A percentile compares a stretch with the other conserved stretches of the same genome.
Conservation (phyloP, 768 basidiomycete species). For the Boletus patriciae region DNA sequence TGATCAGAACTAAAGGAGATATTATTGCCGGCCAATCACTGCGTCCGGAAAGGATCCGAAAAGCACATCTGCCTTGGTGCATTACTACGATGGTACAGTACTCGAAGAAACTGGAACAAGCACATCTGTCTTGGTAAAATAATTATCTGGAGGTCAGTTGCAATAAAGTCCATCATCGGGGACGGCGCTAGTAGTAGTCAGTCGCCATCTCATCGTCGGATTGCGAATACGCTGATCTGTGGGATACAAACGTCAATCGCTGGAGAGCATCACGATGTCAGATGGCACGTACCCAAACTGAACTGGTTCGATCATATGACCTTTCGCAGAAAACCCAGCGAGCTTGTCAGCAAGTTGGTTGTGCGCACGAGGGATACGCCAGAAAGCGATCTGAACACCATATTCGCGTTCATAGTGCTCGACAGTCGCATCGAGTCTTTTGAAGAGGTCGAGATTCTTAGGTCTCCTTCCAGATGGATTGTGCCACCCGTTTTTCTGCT, state of each 20-base stretch:
- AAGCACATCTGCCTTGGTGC: no score
- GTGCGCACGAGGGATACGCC: not conserved
- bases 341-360: not conserved
- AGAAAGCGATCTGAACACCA: not conserved
- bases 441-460: slow-evolving; percentile 6
- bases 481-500: not conserved
- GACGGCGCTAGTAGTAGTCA: not conserved
- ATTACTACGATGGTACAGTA: not conserved
- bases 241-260: not conserved
- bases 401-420: not conserved
- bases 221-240: not conserved
- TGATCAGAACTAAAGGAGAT: not conserved
- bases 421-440: not conserved
- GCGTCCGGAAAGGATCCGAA: not conserved
- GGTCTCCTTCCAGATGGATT: not conserved
- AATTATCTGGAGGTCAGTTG: not conserved
- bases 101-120: not conserved
- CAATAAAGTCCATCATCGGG: not conserved
- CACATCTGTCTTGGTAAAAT: not conserved
- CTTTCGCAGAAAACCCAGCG: not conserved
- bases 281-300: slow-evolving; percentile 4
- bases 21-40: not conserved
- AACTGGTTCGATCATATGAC: not conserved
- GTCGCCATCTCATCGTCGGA: slow-evolving; percentile 1
- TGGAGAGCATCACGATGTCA: not conserved